Base-by-base conservation (phyloP, 2,329 filamentous ascomycete genomes). In the Phialemoniopsis sp. region DNA sequence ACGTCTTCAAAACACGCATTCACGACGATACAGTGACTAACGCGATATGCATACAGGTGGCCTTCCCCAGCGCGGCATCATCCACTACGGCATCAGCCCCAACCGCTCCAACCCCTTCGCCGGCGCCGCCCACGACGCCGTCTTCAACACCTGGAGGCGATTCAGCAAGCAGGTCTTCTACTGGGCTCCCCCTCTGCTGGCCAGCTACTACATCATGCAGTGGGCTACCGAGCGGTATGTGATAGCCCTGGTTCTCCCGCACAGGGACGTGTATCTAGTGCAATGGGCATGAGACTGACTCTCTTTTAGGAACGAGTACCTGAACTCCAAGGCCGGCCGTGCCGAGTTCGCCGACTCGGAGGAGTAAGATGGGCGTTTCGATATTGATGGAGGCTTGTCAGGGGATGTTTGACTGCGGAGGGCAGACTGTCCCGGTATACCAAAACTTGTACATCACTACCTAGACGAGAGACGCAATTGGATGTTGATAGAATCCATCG, bases 111-210 rank as follows among this genome's bases (percentile, higher is more conserved):
- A 87, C 58, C 87, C 89, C 48, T 76, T 95, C 52, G 89, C 89
- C 48, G 88, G 87, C 56, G 73, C 84, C 44, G 66, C 76, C 49
- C 71, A 91, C 66, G 86, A 84, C 52, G 91, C 90, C 58, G 70
- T 97, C 73, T 97, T 97, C 84, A 98, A 98, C 80, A 84, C 81
- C 55, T 94, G 86, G 78, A 84, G 93, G 66, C 82, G 93, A 58
- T 87, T 85, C 69, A 83, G 82, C 63, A 67, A 76, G 54, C 93
- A 97, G 76, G 81, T 95, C 53, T 81, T 97, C 54, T 98, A 90
- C 78, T 82, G 90, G 67, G 77, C 83, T 18, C 87, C 93, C 44
- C 85, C 90, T 30, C 70, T 95, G 53, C 56, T 93, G 48, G 65
- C 75, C 52, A 89, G 78, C 51, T 98, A 97, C 73, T 80, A 82